Conservation (phyloP, 139 green algal species). For the Astrephomene gubernaculifera region DNA sequence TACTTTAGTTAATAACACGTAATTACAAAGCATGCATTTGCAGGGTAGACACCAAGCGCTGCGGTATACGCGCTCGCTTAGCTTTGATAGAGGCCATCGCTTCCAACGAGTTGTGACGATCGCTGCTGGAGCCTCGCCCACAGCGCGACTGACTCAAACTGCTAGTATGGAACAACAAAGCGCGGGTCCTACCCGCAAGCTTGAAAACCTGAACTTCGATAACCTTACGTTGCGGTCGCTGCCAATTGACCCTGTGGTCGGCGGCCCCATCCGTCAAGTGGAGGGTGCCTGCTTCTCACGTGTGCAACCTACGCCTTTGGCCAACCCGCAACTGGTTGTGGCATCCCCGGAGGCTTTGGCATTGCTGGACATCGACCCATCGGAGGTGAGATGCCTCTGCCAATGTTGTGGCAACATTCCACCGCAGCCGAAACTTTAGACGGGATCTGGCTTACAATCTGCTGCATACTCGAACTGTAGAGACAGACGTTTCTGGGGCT, state of each 20-base stretch:
- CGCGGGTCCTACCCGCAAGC: background rate
- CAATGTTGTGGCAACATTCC: too few relatives aligned
- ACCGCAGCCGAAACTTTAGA: too few relatives aligned
- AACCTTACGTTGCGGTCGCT: slow-evolving; percentile 29
- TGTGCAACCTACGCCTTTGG: slow-evolving; percentile 51
- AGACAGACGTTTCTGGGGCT: too few relatives aligned
- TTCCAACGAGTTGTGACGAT: background rate
- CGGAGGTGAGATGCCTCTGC: slow-evolving; percentile 42
- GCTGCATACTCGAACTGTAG: too few relatives aligned
- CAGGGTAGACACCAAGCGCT: background rate
- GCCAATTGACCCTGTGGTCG: slow-evolving; percentile 32
- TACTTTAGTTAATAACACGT: background rate
- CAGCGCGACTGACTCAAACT: too few relatives aligned
- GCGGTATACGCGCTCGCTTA: background rate
- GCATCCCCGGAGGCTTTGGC: slow-evolving; percentile 53
- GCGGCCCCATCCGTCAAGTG: slow-evolving; percentile 34
- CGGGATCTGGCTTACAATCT: too few relatives aligned
- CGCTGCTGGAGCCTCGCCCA: background rate
- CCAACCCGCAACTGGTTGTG: slow-evolving; percentile 60
- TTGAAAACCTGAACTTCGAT: slow-evolving; percentile 45
- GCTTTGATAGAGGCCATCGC: background rate
- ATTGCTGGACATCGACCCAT: slow-evolving; percentile 63
- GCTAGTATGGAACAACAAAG: background rate
- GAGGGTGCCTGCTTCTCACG: slow-evolving; percentile 52
- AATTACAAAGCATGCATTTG: background rate